These are phyloP conservation scores for Nephelium lappaceum DNA, from an alignment of 345 rosid species.

Conservation along the genomic window DNA sequence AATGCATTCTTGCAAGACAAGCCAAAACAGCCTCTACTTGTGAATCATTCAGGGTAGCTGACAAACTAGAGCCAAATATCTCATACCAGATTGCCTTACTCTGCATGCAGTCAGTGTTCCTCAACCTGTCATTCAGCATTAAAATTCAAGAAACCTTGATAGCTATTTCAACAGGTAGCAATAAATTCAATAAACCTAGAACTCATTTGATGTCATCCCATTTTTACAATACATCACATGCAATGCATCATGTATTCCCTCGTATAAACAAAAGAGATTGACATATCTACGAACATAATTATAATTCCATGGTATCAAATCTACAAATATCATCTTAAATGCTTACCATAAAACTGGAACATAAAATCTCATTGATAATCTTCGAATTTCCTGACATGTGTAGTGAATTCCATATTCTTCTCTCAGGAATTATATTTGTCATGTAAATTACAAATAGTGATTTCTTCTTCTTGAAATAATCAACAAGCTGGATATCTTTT, in stretches of 20 bases:
- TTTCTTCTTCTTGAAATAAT: not conserved
- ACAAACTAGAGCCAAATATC: not conserved
- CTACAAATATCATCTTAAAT: not conserved
- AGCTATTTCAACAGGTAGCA: not conserved
- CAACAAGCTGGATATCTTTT: constrained; percentile 2
- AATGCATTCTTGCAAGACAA: not conserved
- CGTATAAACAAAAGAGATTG: not conserved
- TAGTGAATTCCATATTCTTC: constrained; percentile 45
- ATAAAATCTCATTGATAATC: constrained; percentile 30
- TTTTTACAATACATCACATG: not conserved
- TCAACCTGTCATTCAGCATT: not conserved
- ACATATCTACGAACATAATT: not conserved
- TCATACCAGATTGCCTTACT: not conserved
- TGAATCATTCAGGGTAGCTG: not conserved
- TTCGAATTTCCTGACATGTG: constrained; percentile 28
- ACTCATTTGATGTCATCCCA: not conserved
- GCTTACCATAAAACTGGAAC: constrained; percentile 36
- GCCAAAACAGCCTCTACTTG: not conserved
- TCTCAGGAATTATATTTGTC: constrained; percentile 34
- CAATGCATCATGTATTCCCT: not conserved
- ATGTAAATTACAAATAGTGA: constrained; percentile 32
- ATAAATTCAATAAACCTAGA: not conserved
- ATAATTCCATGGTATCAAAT: not conserved
- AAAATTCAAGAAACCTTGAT: not conserved
- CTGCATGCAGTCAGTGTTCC: not conserved